These are phyloP conservation scores for Brassica nigra DNA, from an alignment of 345 rosid species.

Conservation along the genomic window DNA sequence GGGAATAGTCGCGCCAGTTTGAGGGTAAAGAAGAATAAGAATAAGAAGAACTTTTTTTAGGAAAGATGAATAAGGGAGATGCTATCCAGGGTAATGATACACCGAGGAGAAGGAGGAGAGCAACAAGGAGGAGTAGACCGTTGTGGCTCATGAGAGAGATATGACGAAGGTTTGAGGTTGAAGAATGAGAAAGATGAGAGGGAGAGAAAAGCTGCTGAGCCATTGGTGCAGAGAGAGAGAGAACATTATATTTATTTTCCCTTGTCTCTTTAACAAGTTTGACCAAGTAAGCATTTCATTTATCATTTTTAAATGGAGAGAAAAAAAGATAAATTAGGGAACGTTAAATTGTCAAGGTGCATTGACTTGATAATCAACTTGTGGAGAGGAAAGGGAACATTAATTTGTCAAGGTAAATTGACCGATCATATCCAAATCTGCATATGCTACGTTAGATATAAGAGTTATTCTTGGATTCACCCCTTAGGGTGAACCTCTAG, in stretches of 20 bases:
- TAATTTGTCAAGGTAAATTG: background rate
- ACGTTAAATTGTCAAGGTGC: background rate
- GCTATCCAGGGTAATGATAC: conserved; percentile 38
- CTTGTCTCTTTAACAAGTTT: background rate
- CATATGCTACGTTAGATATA: too few relatives aligned
- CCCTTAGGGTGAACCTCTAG: too few relatives aligned
- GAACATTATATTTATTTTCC: background rate
- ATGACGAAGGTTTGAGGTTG: background rate
- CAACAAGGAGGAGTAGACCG: background rate
- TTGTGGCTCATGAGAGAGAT: background rate
- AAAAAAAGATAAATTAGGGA: background rate
- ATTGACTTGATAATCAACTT: background rate
- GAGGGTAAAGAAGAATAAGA: conserved; percentile 15
- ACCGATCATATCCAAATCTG: too few relatives aligned
- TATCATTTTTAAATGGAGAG: background rate
- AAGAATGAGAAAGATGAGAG: background rate
- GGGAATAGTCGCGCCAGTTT: conserved; percentile 71
- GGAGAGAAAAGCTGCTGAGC: background rate
- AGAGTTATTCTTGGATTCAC: too few relatives aligned
- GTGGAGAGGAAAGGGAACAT: background rate
- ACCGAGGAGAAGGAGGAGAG: conserved; percentile 8
- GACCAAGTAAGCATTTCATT: background rate
- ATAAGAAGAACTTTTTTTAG: conserved; percentile 27
- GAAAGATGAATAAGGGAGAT: conserved; percentile 46
- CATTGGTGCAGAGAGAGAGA: background rate